Evolutionary conservation across 495 filamentous ascomycete species (phyloP).

Genomic region (Aspergillus ellipticus): DNA sequence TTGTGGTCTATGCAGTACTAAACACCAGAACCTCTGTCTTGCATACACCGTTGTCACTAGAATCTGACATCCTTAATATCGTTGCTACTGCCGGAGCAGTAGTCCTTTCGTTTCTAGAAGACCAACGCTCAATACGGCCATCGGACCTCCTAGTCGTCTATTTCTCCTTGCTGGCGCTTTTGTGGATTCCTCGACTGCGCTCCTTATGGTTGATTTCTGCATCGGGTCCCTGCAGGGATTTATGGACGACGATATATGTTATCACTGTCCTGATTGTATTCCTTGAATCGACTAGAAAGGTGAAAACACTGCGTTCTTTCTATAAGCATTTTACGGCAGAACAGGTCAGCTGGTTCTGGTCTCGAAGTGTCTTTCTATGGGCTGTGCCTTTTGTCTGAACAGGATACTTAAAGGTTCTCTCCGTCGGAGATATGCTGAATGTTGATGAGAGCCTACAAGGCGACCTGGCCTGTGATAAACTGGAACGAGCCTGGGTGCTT

Average conservation of each 20-base stretch:
- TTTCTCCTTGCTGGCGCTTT: constrained; percentile 20
- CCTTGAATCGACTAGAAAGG: constrained; percentile 27
- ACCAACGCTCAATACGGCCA: constrained; percentile 30
- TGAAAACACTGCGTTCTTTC: constrained; percentile 9
- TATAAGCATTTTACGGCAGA: constrained; percentile 23
- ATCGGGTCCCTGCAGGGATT: constrained; percentile 1
- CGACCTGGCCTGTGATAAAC: not conserved
- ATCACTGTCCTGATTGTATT: constrained; percentile 11
- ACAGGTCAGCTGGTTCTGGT: constrained; percentile 25
- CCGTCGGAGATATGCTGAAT: constrained; percentile 23
- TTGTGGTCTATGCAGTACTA: constrained; percentile 21
- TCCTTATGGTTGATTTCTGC: constrained; percentile 22
- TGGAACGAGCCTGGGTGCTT: not conserved
- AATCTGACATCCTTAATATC: constrained; percentile 16
- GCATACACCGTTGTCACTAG: not conserved
- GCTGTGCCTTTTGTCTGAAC: constrained; percentile 22
- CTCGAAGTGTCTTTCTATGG: constrained; percentile 30
- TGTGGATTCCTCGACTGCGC: constrained; percentile 25
- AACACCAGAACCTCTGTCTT: not conserved
- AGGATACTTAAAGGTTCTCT: constrained; percentile 25
- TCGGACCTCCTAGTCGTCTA: constrained; percentile 33
- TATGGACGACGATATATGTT: constrained; percentile 18
- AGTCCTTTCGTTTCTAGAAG: constrained; percentile 26
- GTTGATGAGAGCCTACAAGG: not conserved
- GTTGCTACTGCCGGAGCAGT: constrained; percentile 11